phyloP scores from a whole-genome alignment of 164 flowering plant species.

The Sedum album region DNA sequence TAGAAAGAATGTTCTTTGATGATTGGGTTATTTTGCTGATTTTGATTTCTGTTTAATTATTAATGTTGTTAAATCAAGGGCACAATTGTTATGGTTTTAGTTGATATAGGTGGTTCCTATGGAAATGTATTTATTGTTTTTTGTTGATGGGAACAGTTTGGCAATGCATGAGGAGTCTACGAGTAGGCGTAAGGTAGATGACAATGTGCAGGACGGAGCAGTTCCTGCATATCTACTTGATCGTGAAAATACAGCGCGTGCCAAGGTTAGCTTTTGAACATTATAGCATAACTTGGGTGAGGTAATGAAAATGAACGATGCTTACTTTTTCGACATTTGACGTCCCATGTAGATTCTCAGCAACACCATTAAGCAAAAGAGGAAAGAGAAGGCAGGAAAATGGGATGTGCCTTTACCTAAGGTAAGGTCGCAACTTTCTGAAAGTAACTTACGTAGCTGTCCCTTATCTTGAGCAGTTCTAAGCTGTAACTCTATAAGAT shows the following conservation, averaged over 20 bases:
- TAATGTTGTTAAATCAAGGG: too few species aligned
- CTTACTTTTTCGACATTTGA: too few species aligned
- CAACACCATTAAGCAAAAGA: slow-evolving; percentile 89
- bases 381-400: slow-evolving; percentile 98
- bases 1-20: too few species aligned
- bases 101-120: too few species aligned
- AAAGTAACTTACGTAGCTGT: too few species aligned
- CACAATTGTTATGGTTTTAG: too few species aligned
- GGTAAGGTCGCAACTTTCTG: slow-evolving; percentile 32
- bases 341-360: slow-evolving; percentile 28
- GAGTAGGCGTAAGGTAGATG: slow-evolving; percentile 80
- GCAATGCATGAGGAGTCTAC: slow-evolving; percentile 83
- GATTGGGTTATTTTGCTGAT: too few species aligned
- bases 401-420: slow-evolving; percentile 99
- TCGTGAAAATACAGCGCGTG: slow-evolving; percentile 92
- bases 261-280: slow-evolving; percentile 46
- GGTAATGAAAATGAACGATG: too few species aligned
- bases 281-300: not conserved
- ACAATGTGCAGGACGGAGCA: slow-evolving; percentile 83
- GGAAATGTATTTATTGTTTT: too few species aligned
- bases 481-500: too few species aligned
- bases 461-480: too few species aligned
- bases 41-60: too few species aligned
- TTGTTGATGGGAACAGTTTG: slow-evolving; percentile 33
- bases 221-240: slow-evolving; percentile 86